These are phyloP conservation scores for Eucalyptus marginata DNA, from an alignment of 345 rosid species.

Conservation along the genomic window DNA sequence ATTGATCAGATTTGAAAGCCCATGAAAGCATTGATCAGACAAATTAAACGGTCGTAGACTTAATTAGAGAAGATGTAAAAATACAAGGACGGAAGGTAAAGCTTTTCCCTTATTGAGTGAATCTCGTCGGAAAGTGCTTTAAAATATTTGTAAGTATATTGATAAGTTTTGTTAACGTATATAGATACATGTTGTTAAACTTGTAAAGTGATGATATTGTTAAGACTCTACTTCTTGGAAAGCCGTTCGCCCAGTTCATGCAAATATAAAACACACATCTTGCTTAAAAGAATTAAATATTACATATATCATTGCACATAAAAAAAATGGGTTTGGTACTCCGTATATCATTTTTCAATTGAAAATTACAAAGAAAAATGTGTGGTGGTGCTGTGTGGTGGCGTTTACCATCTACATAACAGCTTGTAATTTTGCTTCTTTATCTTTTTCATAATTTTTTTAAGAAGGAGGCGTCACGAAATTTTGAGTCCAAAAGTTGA, in stretches of 20 bases:
- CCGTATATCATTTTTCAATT: neutral
- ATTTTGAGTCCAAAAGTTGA: neutral
- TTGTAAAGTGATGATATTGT: neutral
- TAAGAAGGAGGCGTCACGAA: neutral
- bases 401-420: neutral
- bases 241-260: neutral
- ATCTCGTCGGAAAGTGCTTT: neutral
- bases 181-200: neutral
- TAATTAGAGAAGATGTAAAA: neutral
- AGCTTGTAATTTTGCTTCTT: neutral
- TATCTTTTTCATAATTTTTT: neutral
- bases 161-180: neutral
- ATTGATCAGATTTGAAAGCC: neutral
- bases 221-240: neutral
- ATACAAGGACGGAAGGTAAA: neutral
- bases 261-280: neutral
- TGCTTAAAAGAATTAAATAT: neutral
- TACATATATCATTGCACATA: neutral
- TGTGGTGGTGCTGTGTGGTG: neutral
- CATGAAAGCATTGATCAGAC: accelerated
- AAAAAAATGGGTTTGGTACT: neutral
- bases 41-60: accelerated
- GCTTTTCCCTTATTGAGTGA: too few species aligned
- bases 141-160: neutral
- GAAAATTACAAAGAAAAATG: neutral